Conservation (phyloP, 345 rosid species). For the Gossypium sturtianum region DNA sequence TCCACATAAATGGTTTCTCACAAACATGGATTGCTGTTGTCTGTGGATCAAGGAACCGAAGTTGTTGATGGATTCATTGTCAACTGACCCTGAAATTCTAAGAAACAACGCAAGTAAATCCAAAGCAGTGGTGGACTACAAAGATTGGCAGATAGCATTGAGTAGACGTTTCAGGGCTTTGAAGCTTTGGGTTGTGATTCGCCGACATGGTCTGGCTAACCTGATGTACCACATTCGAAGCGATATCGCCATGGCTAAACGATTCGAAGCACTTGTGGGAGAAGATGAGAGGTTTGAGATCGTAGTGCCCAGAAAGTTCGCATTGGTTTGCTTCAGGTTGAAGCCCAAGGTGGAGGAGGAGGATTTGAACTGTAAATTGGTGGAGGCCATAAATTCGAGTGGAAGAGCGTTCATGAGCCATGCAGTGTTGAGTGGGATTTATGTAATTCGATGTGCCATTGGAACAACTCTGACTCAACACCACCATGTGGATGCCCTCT, state of each 20-base stretch:
- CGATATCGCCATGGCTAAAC: constrained; percentile 20
- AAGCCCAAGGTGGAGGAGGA: not conserved
- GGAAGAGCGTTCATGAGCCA: constrained; percentile 25
- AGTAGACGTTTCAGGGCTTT: constrained; percentile 27
- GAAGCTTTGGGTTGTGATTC: constrained; percentile 12
- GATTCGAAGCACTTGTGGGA: constrained; percentile 26
- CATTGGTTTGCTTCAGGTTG: constrained; percentile 36
- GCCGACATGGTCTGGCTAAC: constrained; percentile 17
- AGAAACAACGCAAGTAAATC: constrained; percentile 28
- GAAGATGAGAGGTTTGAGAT: constrained; percentile 38
- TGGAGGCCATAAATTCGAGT: constrained; percentile 21
- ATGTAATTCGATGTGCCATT: constrained; percentile 15
- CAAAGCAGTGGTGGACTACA: constrained; percentile 34
- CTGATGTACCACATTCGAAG: constrained; percentile 19
- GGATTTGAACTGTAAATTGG: constrained; percentile 5
- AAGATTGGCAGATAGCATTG: constrained; percentile 43
- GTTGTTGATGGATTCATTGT: constrained; percentile 24
- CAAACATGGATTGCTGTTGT: constrained; percentile 41
- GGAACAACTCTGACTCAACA: constrained; percentile 20
- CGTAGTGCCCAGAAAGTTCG: constrained; percentile 26
- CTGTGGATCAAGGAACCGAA: constrained; percentile 35
- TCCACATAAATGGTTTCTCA: constrained; percentile 32
- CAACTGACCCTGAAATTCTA: constrained; percentile 33
- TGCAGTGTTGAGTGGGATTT: constrained; percentile 13
- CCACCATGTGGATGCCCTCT: constrained; percentile 21